A percentile compares a stretch with the other conserved stretches of the same genome.
phyloP scores from a whole-genome alignment of 2,329 filamentous ascomycete species.

The Colletotrichum godetiae region DNA sequence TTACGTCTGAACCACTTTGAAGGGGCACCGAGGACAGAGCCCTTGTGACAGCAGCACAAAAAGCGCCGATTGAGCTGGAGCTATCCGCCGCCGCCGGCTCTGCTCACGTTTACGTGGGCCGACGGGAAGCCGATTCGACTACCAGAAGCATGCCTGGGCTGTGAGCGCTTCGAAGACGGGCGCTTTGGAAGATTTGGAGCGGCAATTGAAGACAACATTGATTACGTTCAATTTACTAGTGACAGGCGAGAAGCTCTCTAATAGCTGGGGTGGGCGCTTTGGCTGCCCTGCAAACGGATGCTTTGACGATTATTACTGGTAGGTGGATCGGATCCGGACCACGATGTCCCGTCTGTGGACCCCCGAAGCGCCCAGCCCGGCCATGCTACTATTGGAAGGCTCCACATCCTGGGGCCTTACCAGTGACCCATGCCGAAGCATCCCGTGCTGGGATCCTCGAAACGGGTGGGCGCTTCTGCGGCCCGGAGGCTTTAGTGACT shows the following conservation, averaged over 20 bases:
- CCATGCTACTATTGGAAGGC: not conserved
- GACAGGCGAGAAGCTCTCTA: not conserved
- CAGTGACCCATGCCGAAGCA: not conserved
- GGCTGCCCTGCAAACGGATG: no score
- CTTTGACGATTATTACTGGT: no score
- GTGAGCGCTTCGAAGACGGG: no score
- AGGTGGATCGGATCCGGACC: no score
- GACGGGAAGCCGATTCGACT: no score
- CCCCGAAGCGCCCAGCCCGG: not conserved
- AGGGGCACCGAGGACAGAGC: not conserved
- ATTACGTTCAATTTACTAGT: not conserved
- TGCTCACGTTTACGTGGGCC: no score
- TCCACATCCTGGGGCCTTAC: not conserved
- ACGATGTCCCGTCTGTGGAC: not conserved
- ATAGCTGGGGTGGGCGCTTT: not conserved
- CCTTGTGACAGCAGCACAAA: not conserved
- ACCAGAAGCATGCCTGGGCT: no score
- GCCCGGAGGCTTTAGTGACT: no score
- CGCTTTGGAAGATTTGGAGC: no score
- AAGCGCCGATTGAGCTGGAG: not conserved
- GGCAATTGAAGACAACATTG: no score
- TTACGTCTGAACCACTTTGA: not conserved
- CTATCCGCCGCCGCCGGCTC: not conserved
- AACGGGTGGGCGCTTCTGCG: not conserved
- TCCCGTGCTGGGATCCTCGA: not conserved